Evolutionary conservation across 768 basidiomycete genomes (phyloP).

Genomic region (Boletus subcaerulescens): DNA sequence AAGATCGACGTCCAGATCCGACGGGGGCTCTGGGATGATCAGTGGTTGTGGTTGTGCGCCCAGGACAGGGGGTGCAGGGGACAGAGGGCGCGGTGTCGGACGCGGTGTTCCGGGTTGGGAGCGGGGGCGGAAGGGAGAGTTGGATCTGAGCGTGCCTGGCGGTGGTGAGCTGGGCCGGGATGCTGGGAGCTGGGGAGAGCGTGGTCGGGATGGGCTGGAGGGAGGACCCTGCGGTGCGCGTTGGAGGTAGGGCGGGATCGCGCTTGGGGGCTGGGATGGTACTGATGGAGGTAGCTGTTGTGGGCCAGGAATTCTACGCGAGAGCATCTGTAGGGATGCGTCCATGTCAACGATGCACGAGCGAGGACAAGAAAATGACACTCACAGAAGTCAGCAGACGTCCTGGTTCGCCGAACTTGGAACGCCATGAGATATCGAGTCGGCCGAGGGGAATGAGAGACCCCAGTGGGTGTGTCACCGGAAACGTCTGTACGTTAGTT

Average conservation of each 20-base stretch:
- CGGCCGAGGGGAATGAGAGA: slow-evolving; percentile 76
- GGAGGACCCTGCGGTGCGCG: slow-evolving; percentile 40
- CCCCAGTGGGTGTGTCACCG: slow-evolving; percentile 59
- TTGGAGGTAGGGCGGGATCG: slow-evolving; percentile 76
- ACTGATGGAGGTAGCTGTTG: slow-evolving; percentile 25
- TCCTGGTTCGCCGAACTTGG: slow-evolving; percentile 82
- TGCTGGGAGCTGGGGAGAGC: slow-evolving; percentile 52
- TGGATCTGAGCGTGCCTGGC: slow-evolving; percentile 41
- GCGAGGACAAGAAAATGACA: background rate
- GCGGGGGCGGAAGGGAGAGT: slow-evolving; percentile 39
- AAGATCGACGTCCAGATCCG: slow-evolving; percentile 57
- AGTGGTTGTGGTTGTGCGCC: slow-evolving; percentile 20
- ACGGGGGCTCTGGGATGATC: slow-evolving; percentile 16
- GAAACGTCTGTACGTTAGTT: slow-evolving; percentile 39
- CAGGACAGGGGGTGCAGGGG: slow-evolving; percentile 28
- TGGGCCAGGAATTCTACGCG: slow-evolving; percentile 69
- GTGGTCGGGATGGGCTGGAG: slow-evolving; percentile 46
- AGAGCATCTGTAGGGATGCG: slow-evolving; percentile 52
- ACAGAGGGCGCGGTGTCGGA: slow-evolving; percentile 29
- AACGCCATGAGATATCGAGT: slow-evolving; percentile 86
- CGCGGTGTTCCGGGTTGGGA: slow-evolving; percentile 29
- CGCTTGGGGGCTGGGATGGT: slow-evolving; percentile 54
- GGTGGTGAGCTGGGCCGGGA: slow-evolving; percentile 61
- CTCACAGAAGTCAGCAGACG: slow-evolving; percentile 77
- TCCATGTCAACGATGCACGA: background rate